Percentiles rank a stretch among this genome's conserved stretches.
These are phyloP conservation scores for Corylus heterophylla DNA, from an alignment of 306 rosid genomes.

Conservation along the genomic window DNA sequence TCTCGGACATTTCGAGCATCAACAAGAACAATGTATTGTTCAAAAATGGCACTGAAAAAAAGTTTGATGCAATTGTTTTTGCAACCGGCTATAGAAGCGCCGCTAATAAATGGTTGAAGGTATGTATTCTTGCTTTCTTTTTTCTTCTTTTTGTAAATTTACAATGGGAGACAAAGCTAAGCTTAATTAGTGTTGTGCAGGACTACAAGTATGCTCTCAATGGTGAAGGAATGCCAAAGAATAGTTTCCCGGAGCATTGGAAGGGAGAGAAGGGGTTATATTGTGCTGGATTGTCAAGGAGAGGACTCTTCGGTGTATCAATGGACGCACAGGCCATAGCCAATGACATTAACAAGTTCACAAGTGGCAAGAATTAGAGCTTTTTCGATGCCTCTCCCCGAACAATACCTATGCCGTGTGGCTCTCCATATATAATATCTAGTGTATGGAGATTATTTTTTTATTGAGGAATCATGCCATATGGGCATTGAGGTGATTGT, in stretches of 20 bases:
- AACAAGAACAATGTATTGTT: conserved; percentile 42
- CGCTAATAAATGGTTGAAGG: conserved; percentile 62
- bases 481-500: too few relatives aligned
- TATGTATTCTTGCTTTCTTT: not conserved
- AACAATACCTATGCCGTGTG: too few relatives aligned
- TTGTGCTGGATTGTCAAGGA: conserved; percentile 55
- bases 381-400: not conserved
- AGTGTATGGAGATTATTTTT: too few relatives aligned
- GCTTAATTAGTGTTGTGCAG: conserved; percentile 7
- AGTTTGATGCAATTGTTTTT: conserved; percentile 59
- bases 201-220: conserved; percentile 38
- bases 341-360: conserved; percentile 34
- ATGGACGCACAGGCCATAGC: conserved; percentile 47
- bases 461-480: too few relatives aligned
- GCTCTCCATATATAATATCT: too few relatives aligned
- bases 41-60: conserved; percentile 27
- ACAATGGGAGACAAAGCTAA: not conserved
- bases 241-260: conserved; percentile 49
- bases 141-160: not conserved
- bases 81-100: conserved; percentile 64
- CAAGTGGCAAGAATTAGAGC: not conserved
- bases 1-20: conserved; percentile 37
- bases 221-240: conserved; percentile 52
- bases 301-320: conserved; percentile 54
- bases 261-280: conserved; percentile 53